Percentiles rank a stretch among this genome's conserved stretches.
Conservation (phyloP, 805 yeast genomes). For the Suhomyces prunicola region DNA sequence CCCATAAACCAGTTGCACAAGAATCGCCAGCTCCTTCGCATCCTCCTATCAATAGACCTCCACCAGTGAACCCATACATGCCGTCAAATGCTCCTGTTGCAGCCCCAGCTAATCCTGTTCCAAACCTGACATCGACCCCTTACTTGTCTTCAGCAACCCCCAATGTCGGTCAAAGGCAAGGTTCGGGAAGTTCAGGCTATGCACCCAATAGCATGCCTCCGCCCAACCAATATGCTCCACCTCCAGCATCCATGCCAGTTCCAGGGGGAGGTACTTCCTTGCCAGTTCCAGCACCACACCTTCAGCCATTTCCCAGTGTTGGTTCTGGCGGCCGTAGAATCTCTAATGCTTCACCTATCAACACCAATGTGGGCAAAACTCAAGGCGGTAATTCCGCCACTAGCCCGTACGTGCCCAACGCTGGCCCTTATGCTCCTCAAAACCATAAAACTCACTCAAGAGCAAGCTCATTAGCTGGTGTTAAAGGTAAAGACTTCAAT, state of each 20-base stretch:
- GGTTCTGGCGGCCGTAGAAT: not conserved
- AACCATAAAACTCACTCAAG: constrained; percentile 37
- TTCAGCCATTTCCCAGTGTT: constrained; percentile 10
- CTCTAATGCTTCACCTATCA: constrained; percentile 16
- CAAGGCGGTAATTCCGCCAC: constrained; percentile 20
- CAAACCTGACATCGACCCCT: not conserved
- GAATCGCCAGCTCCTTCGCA: constrained; percentile 5
- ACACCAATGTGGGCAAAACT: constrained; percentile 23
- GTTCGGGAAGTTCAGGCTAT: constrained; percentile 3
- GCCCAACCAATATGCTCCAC: constrained; percentile 2
- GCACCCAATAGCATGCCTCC: not conserved
- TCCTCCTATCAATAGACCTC: constrained; percentile 11
- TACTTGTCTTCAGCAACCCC: not conserved
- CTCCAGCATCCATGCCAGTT: not conserved
- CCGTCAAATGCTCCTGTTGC: constrained; percentile 10
- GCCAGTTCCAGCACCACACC: constrained; percentile 1
- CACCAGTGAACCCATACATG: constrained; percentile 19
- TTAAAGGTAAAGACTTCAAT: constrained; percentile 36
- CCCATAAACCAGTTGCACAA: constrained; percentile 7
- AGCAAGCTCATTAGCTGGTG: constrained; percentile 38
- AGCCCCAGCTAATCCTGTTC: not conserved
- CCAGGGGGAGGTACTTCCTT: not conserved
- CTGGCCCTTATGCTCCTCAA: constrained; percentile 45
- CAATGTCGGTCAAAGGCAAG: constrained; percentile 7
- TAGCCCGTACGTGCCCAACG: constrained; percentile 42